A percentile compares a stretch with the other conserved stretches of the same genome.
Evolutionary conservation across 129 eudicot genomes (phyloP).

Genomic region (Dittrichia graveolens): DNA sequence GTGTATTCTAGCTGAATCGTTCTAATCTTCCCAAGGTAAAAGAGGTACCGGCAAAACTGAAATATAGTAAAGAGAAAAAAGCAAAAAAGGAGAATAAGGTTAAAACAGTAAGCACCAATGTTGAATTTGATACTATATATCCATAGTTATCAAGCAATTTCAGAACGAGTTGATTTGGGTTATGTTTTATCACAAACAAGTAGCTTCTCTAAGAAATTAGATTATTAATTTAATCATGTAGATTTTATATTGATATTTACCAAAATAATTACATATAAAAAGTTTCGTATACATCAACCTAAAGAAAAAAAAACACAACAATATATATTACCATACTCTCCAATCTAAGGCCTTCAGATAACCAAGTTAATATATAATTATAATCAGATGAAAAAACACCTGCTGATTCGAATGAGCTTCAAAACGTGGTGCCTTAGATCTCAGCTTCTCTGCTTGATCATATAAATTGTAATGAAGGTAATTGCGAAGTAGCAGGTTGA

Average conservation of each 20-base stretch:
- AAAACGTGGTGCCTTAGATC: constrained; percentile 97
- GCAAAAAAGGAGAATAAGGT: not conserved
- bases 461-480: constrained; percentile 89
- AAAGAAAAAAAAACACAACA: too few species aligned
- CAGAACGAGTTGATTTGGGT: too few species aligned
- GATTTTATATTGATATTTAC: too few species aligned
- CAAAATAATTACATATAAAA: too few species aligned
- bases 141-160: not conserved
- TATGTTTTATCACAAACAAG: too few species aligned
- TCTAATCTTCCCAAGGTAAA: constrained; percentile 92
- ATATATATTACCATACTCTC: constrained; percentile 10
- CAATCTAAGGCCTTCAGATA: not conserved
- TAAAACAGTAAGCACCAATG: not conserved
- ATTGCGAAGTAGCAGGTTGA: constrained; percentile 85
- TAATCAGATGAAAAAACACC: constrained; percentile 35
- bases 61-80: constrained; percentile 15
- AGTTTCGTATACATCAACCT: too few species aligned
- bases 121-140: not conserved
- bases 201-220: too few species aligned
- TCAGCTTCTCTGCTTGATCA: constrained; percentile 95
- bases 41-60: constrained; percentile 91
- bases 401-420: constrained; percentile 99
- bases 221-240: too few species aligned
- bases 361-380: not conserved
- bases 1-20: constrained; percentile 97